Base-by-base conservation (phyloP, 2,329 filamentous ascomycete species). In the Stemphylium vesicarium region DNA sequence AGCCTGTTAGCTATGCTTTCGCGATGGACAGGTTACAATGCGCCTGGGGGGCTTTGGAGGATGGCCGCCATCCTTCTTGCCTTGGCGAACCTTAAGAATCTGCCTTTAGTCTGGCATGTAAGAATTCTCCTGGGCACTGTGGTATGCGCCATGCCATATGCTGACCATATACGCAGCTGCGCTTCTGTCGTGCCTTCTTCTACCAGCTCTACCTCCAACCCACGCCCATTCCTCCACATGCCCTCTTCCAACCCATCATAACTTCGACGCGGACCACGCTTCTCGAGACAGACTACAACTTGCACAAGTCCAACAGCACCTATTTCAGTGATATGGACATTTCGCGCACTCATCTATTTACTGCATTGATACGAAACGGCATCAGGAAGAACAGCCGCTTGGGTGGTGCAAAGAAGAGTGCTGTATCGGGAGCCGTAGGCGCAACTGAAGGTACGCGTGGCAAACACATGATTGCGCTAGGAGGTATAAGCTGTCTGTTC, bases 261-360 rank as follows among this genome's bases (percentile, higher is more conserved):
- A 86, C 88, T 13, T 79, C 81, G 35, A 85, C 88, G 6, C 85
- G 87, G 69, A 85, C 88, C 12, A 85, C 90, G 1, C 77, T 90
- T 49, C 82, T 90, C 64, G 92, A 96, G 77, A 91, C 88, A 67
- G 93, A 96, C 78, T 92, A 92, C 79, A 94, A 95, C 78, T 71
- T 92, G 38, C 90, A 94, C 82, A 92, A 93, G 74, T 88, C 87
- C 58, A 91, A 92, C 79, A 86, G 85, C 65, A 96, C 92, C 26
- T 96, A 96, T 80, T 96, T 96, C 72, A 81, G 87, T 62, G 92
- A 96, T 75, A 86, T 96, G 62, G 92, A 96, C 76, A 84, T 94
- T 56, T 86, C 89, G 35, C 89, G 95, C 52, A 90, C 90, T 0
- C 90, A 96, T 61, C 85, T 95, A 8, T 86, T 96, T 48, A 88